Evolutionary conservation across 805 yeast species (phyloP).

Genomic region (Ogataea paraovalis): DNA sequence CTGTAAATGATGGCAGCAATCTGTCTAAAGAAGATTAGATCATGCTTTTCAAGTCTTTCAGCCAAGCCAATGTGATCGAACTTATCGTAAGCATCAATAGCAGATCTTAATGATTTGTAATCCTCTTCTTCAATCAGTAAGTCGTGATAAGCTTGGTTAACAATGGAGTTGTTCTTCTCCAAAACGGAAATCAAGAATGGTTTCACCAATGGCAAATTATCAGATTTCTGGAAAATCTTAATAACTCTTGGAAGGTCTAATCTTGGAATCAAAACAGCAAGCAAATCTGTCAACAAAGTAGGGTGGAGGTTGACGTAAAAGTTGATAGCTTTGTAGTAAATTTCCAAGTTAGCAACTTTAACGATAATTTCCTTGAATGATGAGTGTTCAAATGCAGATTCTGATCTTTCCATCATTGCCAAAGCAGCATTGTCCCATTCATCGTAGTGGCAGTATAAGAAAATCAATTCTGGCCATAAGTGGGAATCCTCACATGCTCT

Average conservation of each 20-base stretch:
- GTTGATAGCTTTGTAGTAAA: constrained; percentile 94
- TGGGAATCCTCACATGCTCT: constrained; percentile 92
- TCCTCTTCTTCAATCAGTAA: constrained; percentile 95
- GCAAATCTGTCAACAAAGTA: constrained; percentile 78
- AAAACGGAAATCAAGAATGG: constrained; percentile 91
- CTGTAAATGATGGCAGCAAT: constrained; percentile 92
- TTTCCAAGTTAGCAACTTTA: constrained; percentile 93
- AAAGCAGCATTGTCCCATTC: constrained; percentile 99
- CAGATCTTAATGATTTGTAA: constrained; percentile 79
- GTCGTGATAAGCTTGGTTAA: constrained; percentile 93
- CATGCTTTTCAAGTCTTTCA: constrained; percentile 86
- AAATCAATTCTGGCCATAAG: constrained; percentile 92
- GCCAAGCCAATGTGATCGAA: constrained; percentile 93
- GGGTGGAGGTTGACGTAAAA: constrained; percentile 93
- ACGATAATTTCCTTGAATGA: constrained; percentile 93
- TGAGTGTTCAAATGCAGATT: constrained; percentile 87
- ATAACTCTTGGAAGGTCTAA: constrained; percentile 93
- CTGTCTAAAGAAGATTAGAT: constrained; percentile 87
- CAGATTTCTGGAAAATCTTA: constrained; percentile 89
- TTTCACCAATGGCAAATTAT: constrained; percentile 92
- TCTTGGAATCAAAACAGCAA: constrained; percentile 80
- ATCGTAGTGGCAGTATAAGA: constrained; percentile 95
- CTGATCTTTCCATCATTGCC: constrained; percentile 92
- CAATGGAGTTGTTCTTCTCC: constrained; percentile 84
- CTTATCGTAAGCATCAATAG: constrained; percentile 85